Evolutionary conservation across 768 basidiomycete genomes (phyloP).

Genomic region (Russula ochroleuca): DNA sequence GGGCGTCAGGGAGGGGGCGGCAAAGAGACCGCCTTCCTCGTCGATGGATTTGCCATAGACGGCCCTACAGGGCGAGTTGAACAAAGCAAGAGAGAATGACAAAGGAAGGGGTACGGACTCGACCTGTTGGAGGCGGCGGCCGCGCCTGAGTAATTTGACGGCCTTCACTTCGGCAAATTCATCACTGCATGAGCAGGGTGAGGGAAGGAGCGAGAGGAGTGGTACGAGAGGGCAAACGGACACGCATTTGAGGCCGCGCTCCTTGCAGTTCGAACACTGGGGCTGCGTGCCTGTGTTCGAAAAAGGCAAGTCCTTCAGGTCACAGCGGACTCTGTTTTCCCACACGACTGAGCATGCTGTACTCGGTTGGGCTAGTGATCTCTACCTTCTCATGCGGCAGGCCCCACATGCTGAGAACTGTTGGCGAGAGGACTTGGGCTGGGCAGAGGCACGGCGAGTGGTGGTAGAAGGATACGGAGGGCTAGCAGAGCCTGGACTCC

Average conservation of each 20-base stretch:
- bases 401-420: constrained; percentile 94
- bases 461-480: constrained; percentile 38
- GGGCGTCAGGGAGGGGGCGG: constrained; percentile 40
- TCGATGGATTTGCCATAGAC: constrained; percentile 70
- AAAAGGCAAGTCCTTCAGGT: constrained; percentile 77
- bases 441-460: constrained; percentile 34
- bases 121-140: constrained; percentile 76
- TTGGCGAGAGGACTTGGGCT: constrained; percentile 71
- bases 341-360: constrained; percentile 15
- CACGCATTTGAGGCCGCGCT: constrained; percentile 92
- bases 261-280: constrained; percentile 84
- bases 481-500: constrained; percentile 30
- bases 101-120: constrained; percentile 50
- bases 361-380: not conserved
- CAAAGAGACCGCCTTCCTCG: constrained; percentile 37
- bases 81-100: constrained; percentile 7
- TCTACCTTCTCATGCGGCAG: constrained; percentile 80
- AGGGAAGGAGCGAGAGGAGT: constrained; percentile 5
- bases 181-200: constrained; percentile 49
- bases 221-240: constrained; percentile 43
- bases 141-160: constrained; percentile 76
- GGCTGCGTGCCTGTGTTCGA: constrained; percentile 41
- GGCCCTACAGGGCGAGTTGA: constrained; percentile 44
- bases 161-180: constrained; percentile 90
- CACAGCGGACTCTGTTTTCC: constrained; percentile 74